Evolutionary conservation across 371 early-diverging fungal species (phyloP).

Genomic region (Nematocida major): DNA sequence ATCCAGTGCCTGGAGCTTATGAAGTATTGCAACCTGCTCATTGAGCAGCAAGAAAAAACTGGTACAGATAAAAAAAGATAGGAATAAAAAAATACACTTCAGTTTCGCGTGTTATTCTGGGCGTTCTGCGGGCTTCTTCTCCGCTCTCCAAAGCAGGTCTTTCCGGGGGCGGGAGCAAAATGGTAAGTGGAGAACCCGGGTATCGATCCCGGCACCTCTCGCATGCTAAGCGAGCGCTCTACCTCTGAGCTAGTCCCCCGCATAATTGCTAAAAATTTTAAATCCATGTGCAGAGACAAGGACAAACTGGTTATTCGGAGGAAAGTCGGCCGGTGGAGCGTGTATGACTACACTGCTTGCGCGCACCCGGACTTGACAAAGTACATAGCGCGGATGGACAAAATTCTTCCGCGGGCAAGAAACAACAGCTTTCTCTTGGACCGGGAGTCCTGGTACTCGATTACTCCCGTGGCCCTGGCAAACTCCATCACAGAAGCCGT

Average conservation of each 20-base stretch:
- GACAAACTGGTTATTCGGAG: neutral
- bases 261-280: conserved; percentile 11
- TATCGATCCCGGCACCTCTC: conserved; percentile 66
- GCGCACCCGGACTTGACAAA: neutral
- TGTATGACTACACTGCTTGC: conserved; percentile 1
- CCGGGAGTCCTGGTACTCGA: conserved; percentile 44
- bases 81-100: neutral
- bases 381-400: neutral
- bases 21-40: conserved; percentile 41
- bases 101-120: neutral
- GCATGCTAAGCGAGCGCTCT: conserved; percentile 66
- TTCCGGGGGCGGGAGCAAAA: neutral
- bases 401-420: neutral
- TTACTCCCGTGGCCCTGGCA: conserved; percentile 34
- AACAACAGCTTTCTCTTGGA: conserved; percentile 30
- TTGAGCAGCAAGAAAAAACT: conserved; percentile 4
- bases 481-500: conserved; percentile 6
- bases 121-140: neutral
- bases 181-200: conserved; percentile 65
- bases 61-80: conserved; percentile 3
- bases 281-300: neutral
- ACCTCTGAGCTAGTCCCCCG: conserved; percentile 66
- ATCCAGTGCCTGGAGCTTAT: conserved; percentile 49
- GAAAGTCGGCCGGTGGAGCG: conserved; percentile 21
- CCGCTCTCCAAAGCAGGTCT: neutral